A percentile compares a stretch with the other conserved stretches of the same genome.
Evolutionary conservation across 2,329 filamentous ascomycete genomes (phyloP).

Genomic region (Tolypocladium ophioglossoides): DNA sequence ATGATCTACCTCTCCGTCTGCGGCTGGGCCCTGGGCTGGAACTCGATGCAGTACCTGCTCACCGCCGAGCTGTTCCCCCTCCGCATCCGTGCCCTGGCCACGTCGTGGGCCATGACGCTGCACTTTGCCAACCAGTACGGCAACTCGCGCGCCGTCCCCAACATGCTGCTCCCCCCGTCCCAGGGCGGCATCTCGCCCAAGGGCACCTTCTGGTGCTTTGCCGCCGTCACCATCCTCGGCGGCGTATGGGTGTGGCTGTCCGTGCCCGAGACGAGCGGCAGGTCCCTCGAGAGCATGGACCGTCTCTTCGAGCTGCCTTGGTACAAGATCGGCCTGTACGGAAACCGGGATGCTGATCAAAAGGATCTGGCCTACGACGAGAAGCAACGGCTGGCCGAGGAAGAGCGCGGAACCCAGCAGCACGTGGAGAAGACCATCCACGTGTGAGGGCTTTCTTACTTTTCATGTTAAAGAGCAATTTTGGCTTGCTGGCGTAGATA

Average conservation of each 20-base stretch:
- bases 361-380: constrained; percentile 32
- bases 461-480: no score
- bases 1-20: constrained; percentile 63
- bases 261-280: constrained; percentile 61
- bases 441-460: background rate
- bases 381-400: constrained; percentile 29
- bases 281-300: constrained; percentile 60
- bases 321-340: constrained; percentile 58
- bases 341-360: constrained; percentile 39
- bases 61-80: constrained; percentile 71
- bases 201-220: constrained; percentile 72
- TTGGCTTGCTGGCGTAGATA: background rate
- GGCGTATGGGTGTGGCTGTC: constrained; percentile 62
- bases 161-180: constrained; percentile 50
- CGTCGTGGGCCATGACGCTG: constrained; percentile 64
- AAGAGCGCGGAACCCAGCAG: constrained; percentile 16
- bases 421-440: constrained; percentile 24
- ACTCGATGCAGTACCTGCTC: constrained; percentile 68
- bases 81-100: constrained; percentile 59
- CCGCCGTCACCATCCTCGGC: constrained; percentile 55
- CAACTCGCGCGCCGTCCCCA: constrained; percentile 62
- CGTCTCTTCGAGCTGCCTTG: constrained; percentile 61
- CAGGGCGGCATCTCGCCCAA: constrained; percentile 41
- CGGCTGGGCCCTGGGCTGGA: constrained; percentile 65
- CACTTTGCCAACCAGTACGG: constrained; percentile 75